Conservation (phyloP, 139 green algal genomes). For the Chara braunii region DNA sequence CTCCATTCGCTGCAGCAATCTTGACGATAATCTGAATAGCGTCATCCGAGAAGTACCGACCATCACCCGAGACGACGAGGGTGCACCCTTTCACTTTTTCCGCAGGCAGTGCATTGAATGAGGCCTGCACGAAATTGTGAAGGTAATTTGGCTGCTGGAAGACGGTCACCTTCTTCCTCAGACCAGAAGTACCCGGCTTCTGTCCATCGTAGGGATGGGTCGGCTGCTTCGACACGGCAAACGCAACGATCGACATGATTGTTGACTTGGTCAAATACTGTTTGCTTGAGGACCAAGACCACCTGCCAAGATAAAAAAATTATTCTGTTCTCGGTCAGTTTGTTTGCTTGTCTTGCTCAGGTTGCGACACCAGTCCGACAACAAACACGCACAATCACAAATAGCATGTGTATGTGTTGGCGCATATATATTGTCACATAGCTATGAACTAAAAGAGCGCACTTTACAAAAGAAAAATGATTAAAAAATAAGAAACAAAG, state of each 20-base stretch:
- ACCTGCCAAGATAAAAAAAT: no score
- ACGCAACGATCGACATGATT: constrained; percentile 5
- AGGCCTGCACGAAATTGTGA: constrained; percentile 43
- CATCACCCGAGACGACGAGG: constrained; percentile 46
- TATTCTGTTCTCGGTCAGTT: no score
- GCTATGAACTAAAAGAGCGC: no score
- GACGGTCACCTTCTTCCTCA: constrained; percentile 79
- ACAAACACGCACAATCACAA: no score
- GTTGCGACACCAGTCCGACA: no score
- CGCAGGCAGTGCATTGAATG: constrained; percentile 38
- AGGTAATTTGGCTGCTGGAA: constrained; percentile 43
- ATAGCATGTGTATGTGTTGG: no score
- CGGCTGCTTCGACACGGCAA: constrained; percentile 3
- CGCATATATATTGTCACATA: no score
- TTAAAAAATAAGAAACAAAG: no score
- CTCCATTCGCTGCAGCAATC: constrained; percentile 43
- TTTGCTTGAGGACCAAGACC: not conserved
- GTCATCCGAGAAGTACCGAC: constrained; percentile 41
- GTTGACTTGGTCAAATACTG: constrained; percentile 1
- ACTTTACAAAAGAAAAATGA: no score
- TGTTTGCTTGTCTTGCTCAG: no score
- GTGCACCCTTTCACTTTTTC: constrained; percentile 36
- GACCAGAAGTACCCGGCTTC: constrained; percentile 89
- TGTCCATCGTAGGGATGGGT: constrained; percentile 93
- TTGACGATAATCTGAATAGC: constrained; percentile 44